Evolutionary conservation across 306 rosid species (phyloP).

Genomic region (Spatholobus suberectus): DNA sequence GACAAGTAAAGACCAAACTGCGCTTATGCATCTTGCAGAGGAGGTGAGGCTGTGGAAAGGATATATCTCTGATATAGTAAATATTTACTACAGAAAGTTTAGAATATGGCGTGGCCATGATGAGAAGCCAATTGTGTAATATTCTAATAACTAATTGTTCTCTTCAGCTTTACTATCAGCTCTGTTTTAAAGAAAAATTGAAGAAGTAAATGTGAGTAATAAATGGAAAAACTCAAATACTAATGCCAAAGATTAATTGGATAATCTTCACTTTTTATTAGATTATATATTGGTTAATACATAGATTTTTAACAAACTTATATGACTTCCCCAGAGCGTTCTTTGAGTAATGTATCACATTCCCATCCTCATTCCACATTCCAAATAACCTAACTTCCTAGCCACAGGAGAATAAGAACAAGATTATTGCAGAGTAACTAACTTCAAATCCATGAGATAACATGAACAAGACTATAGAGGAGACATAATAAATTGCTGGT

Average conservation of each 20-base stretch:
- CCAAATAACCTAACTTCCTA: background rate
- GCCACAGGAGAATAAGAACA: constrained; percentile 4
- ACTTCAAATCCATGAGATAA: background rate
- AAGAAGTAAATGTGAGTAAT: background rate
- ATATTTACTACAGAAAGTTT: background rate
- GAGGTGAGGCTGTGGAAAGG: background rate
- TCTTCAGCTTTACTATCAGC: background rate
- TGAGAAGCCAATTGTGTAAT: background rate
- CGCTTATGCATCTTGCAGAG: background rate
- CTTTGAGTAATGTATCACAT: background rate
- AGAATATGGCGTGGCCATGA: background rate
- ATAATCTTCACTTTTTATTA: background rate
- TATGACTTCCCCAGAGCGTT: background rate
- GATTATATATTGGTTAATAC: background rate
- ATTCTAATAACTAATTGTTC: background rate
- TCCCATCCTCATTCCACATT: background rate
- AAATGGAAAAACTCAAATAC: too few species aligned
- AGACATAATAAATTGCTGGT: constrained; percentile 3
- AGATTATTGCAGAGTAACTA: background rate
- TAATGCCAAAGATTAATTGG: background rate
- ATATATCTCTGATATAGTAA: background rate
- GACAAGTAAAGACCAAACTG: background rate
- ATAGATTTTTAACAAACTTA: background rate
- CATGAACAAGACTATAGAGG: constrained; percentile 16
- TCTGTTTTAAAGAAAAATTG: background rate